Conservation (phyloP, 177 flowering plant genomes). For the Telopea speciosissima region DNA sequence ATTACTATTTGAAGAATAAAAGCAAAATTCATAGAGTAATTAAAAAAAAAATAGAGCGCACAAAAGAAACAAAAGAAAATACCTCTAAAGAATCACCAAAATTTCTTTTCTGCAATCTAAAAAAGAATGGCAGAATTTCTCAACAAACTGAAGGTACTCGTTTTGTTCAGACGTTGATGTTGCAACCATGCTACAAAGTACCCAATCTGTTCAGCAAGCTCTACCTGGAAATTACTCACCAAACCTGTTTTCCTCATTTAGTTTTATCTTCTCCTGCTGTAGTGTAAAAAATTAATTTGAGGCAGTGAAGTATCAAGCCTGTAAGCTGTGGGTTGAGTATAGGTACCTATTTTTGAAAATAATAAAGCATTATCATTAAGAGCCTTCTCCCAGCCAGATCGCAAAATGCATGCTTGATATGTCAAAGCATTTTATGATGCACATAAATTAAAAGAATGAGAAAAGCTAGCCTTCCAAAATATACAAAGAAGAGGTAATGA, state of each 20-base stretch:
- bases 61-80: no score
- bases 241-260: conserved; percentile 61
- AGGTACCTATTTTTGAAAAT: conserved; percentile 66
- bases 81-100: no score
- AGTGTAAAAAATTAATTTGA: background rate
- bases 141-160: conserved; percentile 65
- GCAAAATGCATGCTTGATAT: conserved; percentile 73
- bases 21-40: no score
- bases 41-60: no score
- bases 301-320: background rate
- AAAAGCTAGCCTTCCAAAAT: background rate
- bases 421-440: conserved; percentile 77
- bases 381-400: conserved; percentile 80
- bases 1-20: no score
- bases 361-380: conserved; percentile 69
- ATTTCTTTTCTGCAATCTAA: no score
- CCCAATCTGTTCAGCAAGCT: conserved; percentile 58
- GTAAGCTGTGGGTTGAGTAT: background rate
- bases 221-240: conserved; percentile 54
- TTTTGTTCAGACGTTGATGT: conserved; percentile 59
- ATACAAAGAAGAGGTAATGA: no score
- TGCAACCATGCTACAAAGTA: conserved; percentile 55
- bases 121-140: conserved; percentile 57
- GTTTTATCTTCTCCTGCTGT: conserved; percentile 80
- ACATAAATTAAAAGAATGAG: conserved; percentile 15